A percentile compares a stretch with the other conserved stretches of the same genome.
Evolutionary conservation across 257 asterid genomes (phyloP).

Genomic region (Rehmannia glutinosa): DNA sequence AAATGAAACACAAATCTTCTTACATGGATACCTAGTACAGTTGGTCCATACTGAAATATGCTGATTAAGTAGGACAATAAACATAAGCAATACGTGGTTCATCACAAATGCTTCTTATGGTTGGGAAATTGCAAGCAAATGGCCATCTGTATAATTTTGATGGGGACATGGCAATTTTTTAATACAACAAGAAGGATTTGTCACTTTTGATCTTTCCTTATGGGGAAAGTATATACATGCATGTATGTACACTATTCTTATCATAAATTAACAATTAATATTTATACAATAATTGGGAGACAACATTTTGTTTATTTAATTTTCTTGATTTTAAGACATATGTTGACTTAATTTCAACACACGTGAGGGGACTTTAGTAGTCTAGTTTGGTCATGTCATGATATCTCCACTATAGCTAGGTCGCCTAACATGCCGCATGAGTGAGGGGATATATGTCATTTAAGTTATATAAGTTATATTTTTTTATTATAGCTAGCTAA

Average conservation of each 20-base stretch:
- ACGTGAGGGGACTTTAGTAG: no score
- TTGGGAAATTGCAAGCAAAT: conserved; percentile 29
- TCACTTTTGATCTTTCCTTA: conserved; percentile 24
- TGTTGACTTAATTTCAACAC: background rate
- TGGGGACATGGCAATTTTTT: conserved; percentile 17
- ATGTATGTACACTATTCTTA: conserved; percentile 19
- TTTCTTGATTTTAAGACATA: no score
- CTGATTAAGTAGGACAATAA: background rate
- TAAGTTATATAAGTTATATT: no score
- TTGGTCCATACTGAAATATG: background rate
- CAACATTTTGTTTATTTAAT: no score
- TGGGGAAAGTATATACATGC: conserved; percentile 28
- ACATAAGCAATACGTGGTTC: conserved; percentile 30
- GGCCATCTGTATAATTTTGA: conserved; percentile 28
- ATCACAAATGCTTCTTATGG: conserved; percentile 9
- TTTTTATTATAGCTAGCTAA: no score
- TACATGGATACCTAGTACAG: background rate
- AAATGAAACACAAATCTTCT: background rate
- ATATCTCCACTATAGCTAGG: no score
- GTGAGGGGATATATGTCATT: no score
- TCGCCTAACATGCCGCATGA: no score
- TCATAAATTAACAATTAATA: no score
- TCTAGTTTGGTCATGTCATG: no score
- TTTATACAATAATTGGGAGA: no score
- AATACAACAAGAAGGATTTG: background rate